Base-by-base conservation (phyloP, 2,329 filamentous ascomycete genomes). In the Fusarium mexicanum region DNA sequence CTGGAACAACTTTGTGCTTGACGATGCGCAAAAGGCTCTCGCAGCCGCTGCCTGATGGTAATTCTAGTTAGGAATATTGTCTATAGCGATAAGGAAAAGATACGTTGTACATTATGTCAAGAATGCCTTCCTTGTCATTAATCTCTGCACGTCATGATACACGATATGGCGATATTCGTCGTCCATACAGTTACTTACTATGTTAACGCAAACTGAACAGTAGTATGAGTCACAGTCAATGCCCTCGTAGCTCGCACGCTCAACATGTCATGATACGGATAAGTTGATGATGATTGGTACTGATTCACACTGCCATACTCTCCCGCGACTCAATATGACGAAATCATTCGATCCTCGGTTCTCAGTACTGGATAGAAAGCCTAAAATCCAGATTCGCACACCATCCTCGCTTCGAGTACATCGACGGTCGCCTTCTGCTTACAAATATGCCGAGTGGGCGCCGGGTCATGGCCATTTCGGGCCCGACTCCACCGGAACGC, bases 351-450 rank as follows among this genome's bases (percentile, higher is more conserved):
- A 12, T 33, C 33, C 1, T 14, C 6, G 13, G 1, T 29, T 29
- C 12, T 29, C 18, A 12, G 0, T 14, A 33, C 33, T 16, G 3
- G 3, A 22, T 3, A 0, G 10, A 22, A 17, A 17, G 6, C 6
- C 29, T 5, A 5, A 31, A 31, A 1, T 1, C 14, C 2, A n/a
- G 3, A 3, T 17, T 0, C 17, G 7, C 13, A 0, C 0, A n/a
- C 3, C 14, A n/a, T 17, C 11, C 0, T 33, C 6, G 6, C 14
- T 50, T n/a, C 20, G 4, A 17, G 4, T 17, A 8, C 14, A 8
- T 33, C 1, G 2, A 5, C n/a, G 1, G 16, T 43, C 6, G 22
- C 8, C 33, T 24, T 26, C 1, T 29, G 41, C 41, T 59, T 14
- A 35, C 37, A 41, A 38, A 33, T 33, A 14, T 55, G 24, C 41